Conservation (phyloP, 305 asterid genomes). For the Plantago coronopus region DNA sequence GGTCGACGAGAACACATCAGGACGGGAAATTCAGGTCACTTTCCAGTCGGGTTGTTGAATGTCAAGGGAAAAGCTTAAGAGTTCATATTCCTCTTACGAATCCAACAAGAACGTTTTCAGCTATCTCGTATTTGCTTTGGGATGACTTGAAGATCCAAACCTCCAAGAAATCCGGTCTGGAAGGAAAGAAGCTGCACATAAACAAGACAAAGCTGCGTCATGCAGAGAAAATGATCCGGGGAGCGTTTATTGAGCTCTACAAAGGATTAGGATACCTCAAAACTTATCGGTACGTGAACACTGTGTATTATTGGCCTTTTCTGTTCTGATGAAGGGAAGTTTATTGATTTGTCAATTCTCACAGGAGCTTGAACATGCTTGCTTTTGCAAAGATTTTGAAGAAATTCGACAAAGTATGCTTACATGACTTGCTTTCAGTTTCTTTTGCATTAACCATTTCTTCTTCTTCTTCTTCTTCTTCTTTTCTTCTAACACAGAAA, state of each 20-base stretch:
- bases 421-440: neutral
- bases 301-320: no score
- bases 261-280: slow-evolving; percentile 83
- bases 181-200: slow-evolving; percentile 49
- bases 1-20: slow-evolving; percentile 36
- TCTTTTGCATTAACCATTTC: neutral
- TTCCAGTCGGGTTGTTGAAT: slow-evolving; percentile 41
- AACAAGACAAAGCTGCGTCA: slow-evolving; percentile 63
- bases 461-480: neutral
- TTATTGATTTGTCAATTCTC: slow-evolving; percentile 9
- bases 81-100: slow-evolving; percentile 80
- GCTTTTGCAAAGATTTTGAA: slow-evolving; percentile 91
- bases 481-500: slow-evolving; percentile 3
- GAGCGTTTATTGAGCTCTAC: slow-evolving; percentile 84
- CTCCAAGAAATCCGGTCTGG: slow-evolving; percentile 59
- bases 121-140: slow-evolving; percentile 68
- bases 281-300: slow-evolving; percentile 58
- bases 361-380: slow-evolving; percentile 84
- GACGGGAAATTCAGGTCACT: slow-evolving; percentile 39
- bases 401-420: slow-evolving; percentile 81
- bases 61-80: slow-evolving; percentile 60
- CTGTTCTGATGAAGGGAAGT: no score
- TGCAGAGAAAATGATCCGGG: slow-evolving; percentile 89
- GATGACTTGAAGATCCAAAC: slow-evolving; percentile 71
- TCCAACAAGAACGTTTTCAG: slow-evolving; percentile 75